A percentile compares a stretch with the other conserved stretches of the same genome.
phyloP scores from a whole-genome alignment of 2,329 filamentous ascomycete species.

The Cercospora citrullina region DNA sequence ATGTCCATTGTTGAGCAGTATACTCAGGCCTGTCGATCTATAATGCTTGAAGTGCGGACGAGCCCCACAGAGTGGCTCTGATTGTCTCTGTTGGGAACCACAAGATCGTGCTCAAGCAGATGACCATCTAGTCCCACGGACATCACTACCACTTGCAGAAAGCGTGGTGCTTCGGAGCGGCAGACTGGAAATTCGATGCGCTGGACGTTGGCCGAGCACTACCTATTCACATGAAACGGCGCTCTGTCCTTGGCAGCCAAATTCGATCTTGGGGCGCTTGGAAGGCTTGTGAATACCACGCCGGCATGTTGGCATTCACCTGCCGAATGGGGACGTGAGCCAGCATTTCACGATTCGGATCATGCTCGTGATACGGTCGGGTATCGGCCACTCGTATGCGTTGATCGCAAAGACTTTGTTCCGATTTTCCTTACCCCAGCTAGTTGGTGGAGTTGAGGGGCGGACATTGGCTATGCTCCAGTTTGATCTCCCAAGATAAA shows the following conservation, averaged over 20 bases:
- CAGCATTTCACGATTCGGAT: background rate
- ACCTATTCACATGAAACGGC: background rate
- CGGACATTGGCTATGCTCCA: background rate
- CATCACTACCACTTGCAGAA: background rate
- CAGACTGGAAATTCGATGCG: background rate
- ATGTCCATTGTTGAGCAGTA: background rate
- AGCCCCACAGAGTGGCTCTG: background rate
- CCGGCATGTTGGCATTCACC: background rate
- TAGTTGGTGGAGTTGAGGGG: conserved; percentile 5
- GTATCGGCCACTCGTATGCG: conserved; percentile 6
- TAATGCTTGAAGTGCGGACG: background rate
- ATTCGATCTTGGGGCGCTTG: background rate
- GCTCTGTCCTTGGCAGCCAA: background rate
- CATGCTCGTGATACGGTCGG: background rate
- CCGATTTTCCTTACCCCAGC: background rate
- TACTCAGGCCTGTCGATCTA: background rate
- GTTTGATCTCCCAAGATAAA: background rate
- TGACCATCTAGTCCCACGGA: background rate
- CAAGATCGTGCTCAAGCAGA: background rate
- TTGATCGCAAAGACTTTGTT: conserved; percentile 1
- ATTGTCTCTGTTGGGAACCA: background rate
- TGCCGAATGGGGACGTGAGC: background rate
- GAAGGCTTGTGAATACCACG: background rate
- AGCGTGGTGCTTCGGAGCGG: background rate
- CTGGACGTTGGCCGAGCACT: background rate